Evolutionary conservation across 1,284 basidiomycete genomes (phyloP).

Genomic region (Tilletia indica): DNA sequence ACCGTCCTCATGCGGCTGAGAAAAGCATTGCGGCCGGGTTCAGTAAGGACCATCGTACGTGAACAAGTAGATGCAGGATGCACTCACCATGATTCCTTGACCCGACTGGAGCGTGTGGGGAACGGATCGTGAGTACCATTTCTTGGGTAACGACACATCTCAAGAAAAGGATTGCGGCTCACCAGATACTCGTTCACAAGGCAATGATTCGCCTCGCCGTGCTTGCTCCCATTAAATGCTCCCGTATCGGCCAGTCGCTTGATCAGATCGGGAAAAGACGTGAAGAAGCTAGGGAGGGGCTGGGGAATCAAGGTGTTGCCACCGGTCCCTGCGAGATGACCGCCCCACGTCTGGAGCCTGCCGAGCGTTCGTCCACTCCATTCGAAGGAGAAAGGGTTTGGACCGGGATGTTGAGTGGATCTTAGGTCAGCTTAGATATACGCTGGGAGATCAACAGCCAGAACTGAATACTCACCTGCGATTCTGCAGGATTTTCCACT

Average conservation of each 20-base stretch:
- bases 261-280: slow-evolving; percentile 68
- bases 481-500: slow-evolving; percentile 77
- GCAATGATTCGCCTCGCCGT: slow-evolving; percentile 75
- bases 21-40: not conserved
- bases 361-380: slow-evolving; percentile 19
- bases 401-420: no score
- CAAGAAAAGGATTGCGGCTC: not conserved
- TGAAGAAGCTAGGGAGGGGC: slow-evolving; percentile 67
- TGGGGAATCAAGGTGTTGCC: slow-evolving; percentile 65
- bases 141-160: no score
- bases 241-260: slow-evolving; percentile 65
- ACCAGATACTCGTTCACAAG: slow-evolving; percentile 66
- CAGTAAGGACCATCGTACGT: slow-evolving; percentile 12
- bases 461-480: slow-evolving; percentile 62
- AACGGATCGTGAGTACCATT: no score
- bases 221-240: slow-evolving; percentile 66
- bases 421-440: no score
- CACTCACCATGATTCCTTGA: slow-evolving; percentile 73
- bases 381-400: not conserved
- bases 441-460: not conserved
- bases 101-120: slow-evolving; percentile 59
- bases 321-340: slow-evolving; percentile 67
- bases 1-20: slow-evolving; percentile 87
- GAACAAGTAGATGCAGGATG: not conserved
- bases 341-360: slow-evolving; percentile 48